Evolutionary conservation across 495 filamentous ascomycete species (phyloP).

Genomic region (Sporormia fimetaria): DNA sequence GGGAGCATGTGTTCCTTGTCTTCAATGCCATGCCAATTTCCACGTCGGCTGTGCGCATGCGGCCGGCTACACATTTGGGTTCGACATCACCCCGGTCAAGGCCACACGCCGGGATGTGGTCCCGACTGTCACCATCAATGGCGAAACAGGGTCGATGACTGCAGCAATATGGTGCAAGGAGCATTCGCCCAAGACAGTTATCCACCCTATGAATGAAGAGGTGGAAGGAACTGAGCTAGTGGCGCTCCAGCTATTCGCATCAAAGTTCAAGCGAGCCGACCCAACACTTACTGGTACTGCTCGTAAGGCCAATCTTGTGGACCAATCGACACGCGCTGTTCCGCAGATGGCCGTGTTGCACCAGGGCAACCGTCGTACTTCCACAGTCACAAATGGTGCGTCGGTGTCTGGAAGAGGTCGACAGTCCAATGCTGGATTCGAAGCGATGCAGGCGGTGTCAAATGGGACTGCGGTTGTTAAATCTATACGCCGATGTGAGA

Average conservation of each 20-base stretch:
- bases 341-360: slow-evolving; percentile 2
- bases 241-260: slow-evolving; percentile 74
- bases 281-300: slow-evolving; percentile 79
- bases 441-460: slow-evolving; percentile 19
- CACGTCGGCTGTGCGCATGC: slow-evolving; percentile 86
- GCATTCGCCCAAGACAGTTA: slow-evolving; percentile 55
- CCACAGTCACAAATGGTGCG: slow-evolving; percentile 25
- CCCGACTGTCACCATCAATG: slow-evolving; percentile 58
- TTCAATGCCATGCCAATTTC: slow-evolving; percentile 67
- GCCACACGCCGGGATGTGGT: slow-evolving; percentile 66
- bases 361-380: slow-evolving; percentile 17
- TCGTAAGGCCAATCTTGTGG: slow-evolving; percentile 66
- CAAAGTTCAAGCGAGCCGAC: slow-evolving; percentile 90
- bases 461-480: slow-evolving; percentile 8
- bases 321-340: slow-evolving; percentile 34
- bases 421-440: slow-evolving; percentile 17
- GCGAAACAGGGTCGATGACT: slow-evolving; percentile 62
- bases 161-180: slow-evolving; percentile 85
- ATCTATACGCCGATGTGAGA: slow-evolving; percentile 30
- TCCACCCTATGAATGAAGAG: slow-evolving; percentile 71
- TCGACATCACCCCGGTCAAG: slow-evolving; percentile 86
- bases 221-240: slow-evolving; percentile 50
- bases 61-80: slow-evolving; percentile 69
- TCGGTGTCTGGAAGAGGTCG: slow-evolving; percentile 16
- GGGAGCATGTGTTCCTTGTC: slow-evolving; percentile 74